Evolutionary conservation across 106 monocot species (phyloP).

Genomic region (Chionographis japonica): DNA sequence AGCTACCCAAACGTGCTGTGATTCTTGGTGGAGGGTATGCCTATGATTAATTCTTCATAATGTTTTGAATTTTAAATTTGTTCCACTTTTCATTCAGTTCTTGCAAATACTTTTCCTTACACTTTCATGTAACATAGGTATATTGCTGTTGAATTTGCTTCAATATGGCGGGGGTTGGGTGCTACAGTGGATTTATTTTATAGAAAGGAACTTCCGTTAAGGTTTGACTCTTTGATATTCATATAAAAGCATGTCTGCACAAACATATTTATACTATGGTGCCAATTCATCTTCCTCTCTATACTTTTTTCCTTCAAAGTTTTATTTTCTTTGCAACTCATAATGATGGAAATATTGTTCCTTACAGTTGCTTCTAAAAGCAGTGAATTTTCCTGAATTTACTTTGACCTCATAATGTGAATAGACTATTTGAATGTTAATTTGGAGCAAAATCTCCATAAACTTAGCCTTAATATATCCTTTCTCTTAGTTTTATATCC

Average conservation of each 20-base stretch:
- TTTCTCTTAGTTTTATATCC: too few species aligned
- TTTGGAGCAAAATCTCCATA: too few species aligned
- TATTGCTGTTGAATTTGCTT: slow-evolving; percentile 99
- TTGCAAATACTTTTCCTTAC: neutral
- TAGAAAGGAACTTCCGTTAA: slow-evolving; percentile 87
- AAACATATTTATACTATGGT: too few species aligned
- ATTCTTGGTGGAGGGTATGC: slow-evolving; percentile 96
- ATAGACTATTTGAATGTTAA: too few species aligned
- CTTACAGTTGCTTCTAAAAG: too few species aligned
- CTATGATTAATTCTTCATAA: neutral
- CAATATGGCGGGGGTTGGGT: slow-evolving; percentile 98
- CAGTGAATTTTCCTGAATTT: too few species aligned
- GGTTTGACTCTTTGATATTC: slow-evolving; percentile 27
- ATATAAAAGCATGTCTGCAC: neutral
- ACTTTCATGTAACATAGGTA: slow-evolving; percentile 41
- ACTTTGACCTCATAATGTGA: too few species aligned
- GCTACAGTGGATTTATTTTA: slow-evolving; percentile 86
- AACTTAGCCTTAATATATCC: too few species aligned
- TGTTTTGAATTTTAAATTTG: neutral
- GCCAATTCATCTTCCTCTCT: too few species aligned
- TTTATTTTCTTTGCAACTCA: too few species aligned
- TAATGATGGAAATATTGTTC: too few species aligned
- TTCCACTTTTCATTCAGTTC: neutral
- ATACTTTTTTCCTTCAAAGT: too few species aligned
- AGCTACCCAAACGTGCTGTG: slow-evolving; percentile 82